Percentiles rank a stretch among this genome's conserved stretches.
phyloP scores from a whole-genome alignment of 192 early-diverging fungal genomes.

The Backusella mclennaniae region DNA sequence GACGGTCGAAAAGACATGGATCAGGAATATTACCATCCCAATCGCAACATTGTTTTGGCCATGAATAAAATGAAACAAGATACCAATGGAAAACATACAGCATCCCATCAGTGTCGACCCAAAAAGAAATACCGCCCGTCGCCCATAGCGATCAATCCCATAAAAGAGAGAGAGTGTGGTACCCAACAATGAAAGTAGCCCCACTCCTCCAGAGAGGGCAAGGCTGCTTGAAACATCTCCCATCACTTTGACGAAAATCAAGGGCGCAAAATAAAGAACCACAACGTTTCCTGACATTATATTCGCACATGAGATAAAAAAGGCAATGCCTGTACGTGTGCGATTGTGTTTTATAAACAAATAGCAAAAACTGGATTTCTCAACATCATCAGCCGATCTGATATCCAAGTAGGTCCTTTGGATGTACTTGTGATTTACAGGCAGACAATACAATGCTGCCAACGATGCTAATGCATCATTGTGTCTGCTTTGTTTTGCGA shows the following conservation, averaged over 20 bases:
- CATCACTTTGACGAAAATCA: conserved; percentile 40
- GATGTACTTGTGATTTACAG: conserved; percentile 36
- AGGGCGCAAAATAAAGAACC: conserved; percentile 52
- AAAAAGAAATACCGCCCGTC: conserved; percentile 65
- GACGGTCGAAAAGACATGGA: conserved; percentile 26
- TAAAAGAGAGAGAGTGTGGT: conserved; percentile 79
- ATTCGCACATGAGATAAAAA: conserved; percentile 68
- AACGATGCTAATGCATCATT: conserved; percentile 68
- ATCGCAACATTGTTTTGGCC: background rate
- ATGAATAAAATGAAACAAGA: conserved; percentile 22
- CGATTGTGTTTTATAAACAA: conserved; percentile 55
- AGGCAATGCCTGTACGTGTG: conserved; percentile 59
- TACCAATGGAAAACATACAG: conserved; percentile 60
- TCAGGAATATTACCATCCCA: conserved; percentile 21
- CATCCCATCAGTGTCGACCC: conserved; percentile 66
- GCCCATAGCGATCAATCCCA: conserved; percentile 72
- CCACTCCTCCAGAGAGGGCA: conserved; percentile 24
- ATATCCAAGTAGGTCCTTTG: conserved; percentile 64
- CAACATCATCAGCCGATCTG: conserved; percentile 34
- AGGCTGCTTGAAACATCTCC: conserved; percentile 13
- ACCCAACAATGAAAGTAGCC: conserved; percentile 64
- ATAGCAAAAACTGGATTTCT: conserved; percentile 54
- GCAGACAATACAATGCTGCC: conserved; percentile 43
- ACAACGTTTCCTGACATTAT: conserved; percentile 80
- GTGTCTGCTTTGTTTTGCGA: conserved; percentile 56